Evolutionary conservation across 345 rosid genomes (phyloP), one percentile per base, ranked within the genome.

Genomic region (Rhizophora mangle): DNA sequence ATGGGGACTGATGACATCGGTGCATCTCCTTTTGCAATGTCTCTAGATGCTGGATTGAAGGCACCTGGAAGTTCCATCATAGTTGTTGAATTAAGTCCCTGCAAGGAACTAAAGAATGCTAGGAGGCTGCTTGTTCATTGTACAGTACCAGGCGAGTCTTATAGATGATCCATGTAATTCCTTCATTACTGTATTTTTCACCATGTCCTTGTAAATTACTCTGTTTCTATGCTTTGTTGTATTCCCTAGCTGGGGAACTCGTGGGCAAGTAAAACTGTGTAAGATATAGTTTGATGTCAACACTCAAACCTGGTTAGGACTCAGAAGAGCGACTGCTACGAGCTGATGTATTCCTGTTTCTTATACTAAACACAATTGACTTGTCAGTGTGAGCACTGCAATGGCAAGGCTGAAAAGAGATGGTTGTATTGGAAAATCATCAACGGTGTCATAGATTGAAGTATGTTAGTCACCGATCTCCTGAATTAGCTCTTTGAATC

Each of bases 201-300:
- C 63, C 36, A 21, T 8, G 19, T 57, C 70, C 61, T 60, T 81
- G 84, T 83, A 85, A 68, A 83, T 75, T 68, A 26, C 29, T 74
- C 59, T 71, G 39, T 34, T 11, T 51, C 56, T 3, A 9, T 1
- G 57, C 29, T 32, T 68, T 63, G 62, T 60, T 55, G 65, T 52
- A 59, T 31, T 62, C 60, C 53, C 60, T 7, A 62, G 51, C 52
- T 54, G 43, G 63, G 27, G 6, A 56, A 58, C 31, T 47, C 21
- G 31, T 60, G 60, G 22, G 59, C 32, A 18, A 29, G 59, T 39
- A 22, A 36, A 63, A 39, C 7, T 8, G 3, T 70, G 72, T 70
- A 71, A 72, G 49, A 65, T 60, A 39, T 72, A 61, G 61, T 63
- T 64, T 36, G 70, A 65, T 68, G 67, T 31, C 67, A 10, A 57